phyloP scores from a whole-genome alignment of 495 filamentous ascomycete species.

The Neurospora sp. region DNA sequence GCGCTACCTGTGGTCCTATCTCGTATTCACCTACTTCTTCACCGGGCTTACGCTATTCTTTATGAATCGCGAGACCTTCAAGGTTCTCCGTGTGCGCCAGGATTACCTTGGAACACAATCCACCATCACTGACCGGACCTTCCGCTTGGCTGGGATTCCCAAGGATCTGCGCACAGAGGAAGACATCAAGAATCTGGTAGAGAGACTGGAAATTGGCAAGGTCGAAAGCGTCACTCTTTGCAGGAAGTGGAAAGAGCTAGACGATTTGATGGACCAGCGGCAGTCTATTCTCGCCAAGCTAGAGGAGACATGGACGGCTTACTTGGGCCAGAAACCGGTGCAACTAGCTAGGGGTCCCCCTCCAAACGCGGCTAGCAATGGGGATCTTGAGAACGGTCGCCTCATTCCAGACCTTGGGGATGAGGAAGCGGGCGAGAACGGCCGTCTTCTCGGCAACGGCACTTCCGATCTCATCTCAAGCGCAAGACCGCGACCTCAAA shows the following conservation, averaged over 20 bases:
- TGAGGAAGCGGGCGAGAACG: conserved; percentile 35
- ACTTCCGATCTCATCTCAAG: conserved; percentile 23
- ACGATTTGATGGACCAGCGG: conserved; percentile 62
- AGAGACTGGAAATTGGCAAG: conserved; percentile 82
- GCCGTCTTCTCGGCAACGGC: conserved; percentile 40
- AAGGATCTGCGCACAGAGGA: conserved; percentile 67
- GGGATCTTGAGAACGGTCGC: background rate
- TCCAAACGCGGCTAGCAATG: conserved; percentile 5
- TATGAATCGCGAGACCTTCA: conserved; percentile 68
- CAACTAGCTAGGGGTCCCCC: background rate
- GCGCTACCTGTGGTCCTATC: conserved; percentile 83
- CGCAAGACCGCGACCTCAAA: conserved; percentile 49
- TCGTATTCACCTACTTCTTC: conserved; percentile 87
- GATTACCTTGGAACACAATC: conserved; percentile 87
- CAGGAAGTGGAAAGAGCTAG: conserved; percentile 76
- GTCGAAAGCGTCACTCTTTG: conserved; percentile 86
- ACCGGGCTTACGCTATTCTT: conserved; percentile 73
- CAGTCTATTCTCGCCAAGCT: conserved; percentile 56
- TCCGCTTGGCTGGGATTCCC: conserved; percentile 85
- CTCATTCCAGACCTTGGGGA: conserved; percentile 6
- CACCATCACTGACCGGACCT: conserved; percentile 88
- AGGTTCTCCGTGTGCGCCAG: conserved; percentile 76
- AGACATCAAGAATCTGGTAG: conserved; percentile 77
- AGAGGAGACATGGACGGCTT: conserved; percentile 76
- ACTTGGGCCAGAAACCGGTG: conserved; percentile 29